Evolutionary conservation across 108 stramenopile genomes (phyloP).

Genomic region (Discostella stelligeroides): DNA sequence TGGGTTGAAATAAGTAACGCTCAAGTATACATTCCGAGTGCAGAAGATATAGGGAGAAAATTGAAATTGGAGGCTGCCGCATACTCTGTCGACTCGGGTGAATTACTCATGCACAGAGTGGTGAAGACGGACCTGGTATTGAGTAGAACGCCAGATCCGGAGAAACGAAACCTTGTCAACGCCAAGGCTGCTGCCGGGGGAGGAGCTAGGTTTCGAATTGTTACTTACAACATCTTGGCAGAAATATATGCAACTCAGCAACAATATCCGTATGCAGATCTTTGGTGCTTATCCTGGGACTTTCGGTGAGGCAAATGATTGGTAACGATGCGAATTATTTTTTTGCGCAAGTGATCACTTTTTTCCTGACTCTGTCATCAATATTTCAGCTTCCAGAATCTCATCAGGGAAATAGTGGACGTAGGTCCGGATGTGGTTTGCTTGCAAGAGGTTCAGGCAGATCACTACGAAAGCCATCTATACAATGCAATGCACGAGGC

Average conservation of each 20-base stretch:
- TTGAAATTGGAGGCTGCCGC: constrained; percentile 85
- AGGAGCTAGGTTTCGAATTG: constrained; percentile 89
- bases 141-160: constrained; percentile 80
- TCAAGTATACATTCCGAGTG: constrained; percentile 76
- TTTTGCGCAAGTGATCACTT: too few species aligned
- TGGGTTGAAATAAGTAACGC: constrained; percentile 82
- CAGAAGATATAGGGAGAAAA: constrained; percentile 77
- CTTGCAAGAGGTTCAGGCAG: constrained; percentile 98
- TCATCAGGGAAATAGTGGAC: constrained; percentile 94
- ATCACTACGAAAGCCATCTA: constrained; percentile 93
- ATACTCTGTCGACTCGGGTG: constrained; percentile 80
- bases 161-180: constrained; percentile 75
- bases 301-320: constrained; percentile 63
- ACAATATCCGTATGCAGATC: constrained; percentile 97
- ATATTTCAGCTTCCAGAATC: constrained; percentile 89
- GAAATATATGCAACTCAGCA: constrained; percentile 98
- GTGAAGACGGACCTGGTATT: constrained; percentile 89
- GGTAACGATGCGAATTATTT: too few species aligned
- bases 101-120: constrained; percentile 84
- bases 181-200: constrained; percentile 63
- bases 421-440: constrained; percentile 95
- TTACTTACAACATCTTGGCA: constrained; percentile 97
- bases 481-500: constrained; percentile 86
- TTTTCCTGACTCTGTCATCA: too few species aligned
- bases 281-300: constrained; percentile 96